Evolutionary conservation across 208 protist species (phyloP).

Genomic region (Crithidia thermophila): DNA sequence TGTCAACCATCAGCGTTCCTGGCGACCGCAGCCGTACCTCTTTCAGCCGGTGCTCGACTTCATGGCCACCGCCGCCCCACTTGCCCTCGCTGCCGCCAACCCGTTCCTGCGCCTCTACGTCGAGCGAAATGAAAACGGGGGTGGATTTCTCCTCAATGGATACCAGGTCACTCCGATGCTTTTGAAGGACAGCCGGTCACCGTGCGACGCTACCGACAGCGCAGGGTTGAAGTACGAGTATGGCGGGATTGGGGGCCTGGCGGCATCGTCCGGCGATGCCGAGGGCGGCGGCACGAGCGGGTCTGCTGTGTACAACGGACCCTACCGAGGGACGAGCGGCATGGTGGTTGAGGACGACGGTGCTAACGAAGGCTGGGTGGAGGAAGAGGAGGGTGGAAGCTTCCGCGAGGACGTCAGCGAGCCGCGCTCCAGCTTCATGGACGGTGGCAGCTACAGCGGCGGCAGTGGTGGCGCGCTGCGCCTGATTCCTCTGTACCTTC

Average conservation of each 20-base stretch:
- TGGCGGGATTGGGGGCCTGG: not conserved
- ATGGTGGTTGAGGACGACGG: slow-evolving; percentile 37
- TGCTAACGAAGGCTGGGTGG: slow-evolving; percentile 10
- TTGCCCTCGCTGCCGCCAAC: slow-evolving; percentile 41
- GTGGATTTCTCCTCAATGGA: slow-evolving; percentile 27
- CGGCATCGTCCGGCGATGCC: not conserved
- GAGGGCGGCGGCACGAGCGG: not conserved
- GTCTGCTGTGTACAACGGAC: slow-evolving; percentile 10
- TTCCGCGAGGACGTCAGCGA: not conserved
- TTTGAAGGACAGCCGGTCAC: not conserved
- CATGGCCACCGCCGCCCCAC: slow-evolving; percentile 35
- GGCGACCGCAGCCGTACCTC: slow-evolving; percentile 36
- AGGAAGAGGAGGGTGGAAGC: not conserved
- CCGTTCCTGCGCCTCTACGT: slow-evolving; percentile 51
- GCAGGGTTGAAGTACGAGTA: not conserved
- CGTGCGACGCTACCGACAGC: not conserved
- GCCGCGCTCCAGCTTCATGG: not conserved
- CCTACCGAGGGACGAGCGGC: slow-evolving; percentile 24
- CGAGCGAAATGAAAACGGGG: slow-evolving; percentile 38
- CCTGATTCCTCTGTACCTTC: slow-evolving; percentile 30
- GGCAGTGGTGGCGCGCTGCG: not conserved
- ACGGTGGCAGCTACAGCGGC: not conserved
- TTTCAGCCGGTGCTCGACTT: slow-evolving; percentile 42
- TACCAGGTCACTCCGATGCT: slow-evolving; percentile 30
- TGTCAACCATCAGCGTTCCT: slow-evolving; percentile 50